Evolutionary conservation across 805 yeast species (phyloP).

Genomic region (Wickerhamomyces chambardii): DNA sequence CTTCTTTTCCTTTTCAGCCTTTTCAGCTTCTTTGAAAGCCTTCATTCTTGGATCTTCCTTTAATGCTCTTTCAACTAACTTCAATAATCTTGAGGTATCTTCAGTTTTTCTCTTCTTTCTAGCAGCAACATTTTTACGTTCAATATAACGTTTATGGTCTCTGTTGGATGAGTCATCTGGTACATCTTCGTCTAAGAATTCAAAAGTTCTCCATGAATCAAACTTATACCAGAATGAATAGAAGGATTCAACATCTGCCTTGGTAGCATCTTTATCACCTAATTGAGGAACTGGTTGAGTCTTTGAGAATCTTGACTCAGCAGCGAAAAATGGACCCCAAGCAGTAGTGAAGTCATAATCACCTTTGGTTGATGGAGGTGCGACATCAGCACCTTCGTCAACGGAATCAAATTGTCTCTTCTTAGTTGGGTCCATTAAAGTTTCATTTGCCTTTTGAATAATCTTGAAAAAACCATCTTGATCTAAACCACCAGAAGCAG

Average conservation of each 20-base stretch:
- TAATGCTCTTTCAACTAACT: conserved; percentile 81
- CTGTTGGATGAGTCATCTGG: conserved; percentile 99
- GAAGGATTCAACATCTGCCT: conserved; percentile 78
- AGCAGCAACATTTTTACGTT: conserved; percentile 93
- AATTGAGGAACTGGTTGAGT: conserved; percentile 81
- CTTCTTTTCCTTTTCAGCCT: conserved; percentile 86
- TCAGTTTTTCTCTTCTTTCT: conserved; percentile 97
- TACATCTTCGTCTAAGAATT: conserved; percentile 96
- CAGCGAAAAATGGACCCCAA: conserved; percentile 86
- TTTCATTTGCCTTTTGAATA: conserved; percentile 94
- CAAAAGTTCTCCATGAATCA: conserved; percentile 98
- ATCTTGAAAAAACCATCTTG: conserved; percentile 97
- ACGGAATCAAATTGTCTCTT: conserved; percentile 95
- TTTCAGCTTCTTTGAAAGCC: conserved; percentile 86
- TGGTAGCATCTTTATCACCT: conserved; percentile 60
- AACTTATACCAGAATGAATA: conserved; percentile 90
- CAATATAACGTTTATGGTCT: conserved; percentile 98
- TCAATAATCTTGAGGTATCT: conserved; percentile 84
- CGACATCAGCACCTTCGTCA: conserved; percentile 79
- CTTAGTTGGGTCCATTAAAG: conserved; percentile 74
- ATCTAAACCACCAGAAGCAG: conserved; percentile 76
- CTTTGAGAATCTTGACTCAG: conserved; percentile 89
- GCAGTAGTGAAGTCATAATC: conserved; percentile 81
- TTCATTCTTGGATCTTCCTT: conserved; percentile 93
- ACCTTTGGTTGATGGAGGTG: conserved; percentile 60